Base-by-base conservation (phyloP, 2,329 filamentous ascomycete genomes). In the Ophiocordyceps camponoti-saundersi region DNA sequence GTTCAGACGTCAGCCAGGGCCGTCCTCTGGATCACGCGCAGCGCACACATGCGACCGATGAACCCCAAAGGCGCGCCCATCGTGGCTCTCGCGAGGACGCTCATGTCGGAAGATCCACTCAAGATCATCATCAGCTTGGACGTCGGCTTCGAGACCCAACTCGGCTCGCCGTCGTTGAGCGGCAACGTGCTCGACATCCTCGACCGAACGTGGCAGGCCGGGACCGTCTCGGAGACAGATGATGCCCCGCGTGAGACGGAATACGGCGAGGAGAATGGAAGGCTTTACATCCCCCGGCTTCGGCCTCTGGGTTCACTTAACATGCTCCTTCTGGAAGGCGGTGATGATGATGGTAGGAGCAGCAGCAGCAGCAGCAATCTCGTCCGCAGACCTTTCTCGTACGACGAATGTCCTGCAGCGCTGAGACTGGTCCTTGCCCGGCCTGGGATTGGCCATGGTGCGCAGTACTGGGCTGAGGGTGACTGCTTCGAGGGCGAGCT, bases 71-170 rank as follows among this genome's bases (percentile, higher is more conserved):
- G 60, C 13, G 59, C 69, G 2, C 60, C 65, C 0, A 61, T 72
- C 20, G 54, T 69, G n/a, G 70, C 66, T 2, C 55, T 75, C 16
- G 63, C 68, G 1, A 62, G 72, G 20, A 69, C 69, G 0, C 56
- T 75, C 10, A 63, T 68, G 44, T 75, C 72, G 0, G 72, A 75
- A 44, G 65, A 72, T 49, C 58, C 64, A 1, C 59, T 63, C 18
- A 71, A 64, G 52, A 56, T 51, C 1, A 59, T 73, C 16, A 56
- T 66, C 12, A 67, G 65, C 0, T 56, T 74, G n/a, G 70, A 73
- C 45, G 36, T 72, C 6, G 53, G 51, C 16, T 16, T 29, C 1
- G 44, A 48, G 4, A 59, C 60, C 2, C 45, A 42, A 0, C 47
- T 62, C 1, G 48, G 44, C 6, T 48, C 53, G 2, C 6, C 42